Percentiles rank a stretch among this genome's conserved stretches.
phyloP scores from a whole-genome alignment of 2,329 filamentous ascomycete genomes.

The Colletotrichum sp. region DNA sequence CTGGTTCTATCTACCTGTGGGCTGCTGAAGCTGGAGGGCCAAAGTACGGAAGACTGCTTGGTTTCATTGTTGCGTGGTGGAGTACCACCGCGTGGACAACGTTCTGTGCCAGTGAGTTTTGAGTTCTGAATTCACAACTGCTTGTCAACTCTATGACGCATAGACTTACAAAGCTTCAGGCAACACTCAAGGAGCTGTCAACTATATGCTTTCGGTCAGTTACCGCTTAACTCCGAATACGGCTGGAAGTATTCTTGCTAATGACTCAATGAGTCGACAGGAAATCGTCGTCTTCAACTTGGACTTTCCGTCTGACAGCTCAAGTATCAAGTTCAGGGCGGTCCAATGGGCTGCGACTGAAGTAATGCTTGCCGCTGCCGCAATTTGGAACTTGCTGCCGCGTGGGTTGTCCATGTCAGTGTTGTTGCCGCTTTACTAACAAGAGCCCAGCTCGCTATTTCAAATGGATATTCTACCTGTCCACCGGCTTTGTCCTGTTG shows the following conservation, averaged over 20 bases:
- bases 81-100: slow-evolving; percentile 67
- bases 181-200: slow-evolving; percentile 55
- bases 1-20: slow-evolving; percentile 66
- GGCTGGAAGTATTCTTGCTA: neutral
- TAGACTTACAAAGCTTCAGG: slow-evolving; percentile 26
- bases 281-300: slow-evolving; percentile 63
- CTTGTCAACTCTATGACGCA: neutral
- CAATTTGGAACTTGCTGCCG: slow-evolving; percentile 53
- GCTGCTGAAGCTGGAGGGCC: slow-evolving; percentile 64
- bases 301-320: slow-evolving; percentile 56
- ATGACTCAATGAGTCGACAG: slow-evolving; percentile 32
- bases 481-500: slow-evolving; percentile 54
- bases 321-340: slow-evolving; percentile 61
- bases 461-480: slow-evolving; percentile 55
- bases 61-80: slow-evolving; percentile 70
- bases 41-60: slow-evolving; percentile 58
- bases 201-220: slow-evolving; percentile 56
- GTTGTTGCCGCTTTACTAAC: neutral
- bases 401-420: slow-evolving; percentile 38
- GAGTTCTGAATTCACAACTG: rapidly evolving
- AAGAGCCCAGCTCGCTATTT: slow-evolving; percentile 42
- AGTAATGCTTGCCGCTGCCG: slow-evolving; percentile 52
- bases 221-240: neutral
- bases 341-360: slow-evolving; percentile 66
- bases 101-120: slow-evolving; percentile 51